A percentile compares a stretch with the other conserved stretches of the same genome.
phyloP scores from a whole-genome alignment of 805 yeast genomes.

The Kazachstania taianensis region DNA sequence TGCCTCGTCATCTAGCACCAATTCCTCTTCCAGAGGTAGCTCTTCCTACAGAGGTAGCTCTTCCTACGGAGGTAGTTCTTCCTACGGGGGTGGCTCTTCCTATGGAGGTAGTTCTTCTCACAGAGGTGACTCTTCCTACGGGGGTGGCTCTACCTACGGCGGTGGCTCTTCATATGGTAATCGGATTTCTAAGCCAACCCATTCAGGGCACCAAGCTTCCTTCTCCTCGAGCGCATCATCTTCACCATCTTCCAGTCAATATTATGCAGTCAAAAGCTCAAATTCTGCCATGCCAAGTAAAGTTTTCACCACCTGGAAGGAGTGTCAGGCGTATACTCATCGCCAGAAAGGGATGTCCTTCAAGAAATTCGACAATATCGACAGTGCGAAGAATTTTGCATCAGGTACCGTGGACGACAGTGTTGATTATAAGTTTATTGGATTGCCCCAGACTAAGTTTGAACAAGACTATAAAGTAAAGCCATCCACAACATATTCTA shows the following conservation, averaged over 20 bases:
- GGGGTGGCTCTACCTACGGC: background rate
- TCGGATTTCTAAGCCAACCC: background rate
- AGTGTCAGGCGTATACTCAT: slow-evolving; percentile 24
- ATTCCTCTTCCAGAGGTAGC: background rate
- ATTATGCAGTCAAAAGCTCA: slow-evolving; percentile 29
- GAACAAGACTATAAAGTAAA: slow-evolving; percentile 4
- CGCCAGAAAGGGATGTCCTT: slow-evolving; percentile 32
- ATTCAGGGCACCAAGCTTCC: background rate
- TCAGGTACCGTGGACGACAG: slow-evolving; percentile 10
- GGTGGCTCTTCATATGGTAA: background rate
- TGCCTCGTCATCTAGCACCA: background rate
- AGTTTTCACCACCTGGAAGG: slow-evolving; percentile 27
- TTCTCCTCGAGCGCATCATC: background rate
- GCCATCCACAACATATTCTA: background rate
- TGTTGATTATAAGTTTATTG: slow-evolving; percentile 17
- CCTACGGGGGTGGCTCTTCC: slow-evolving; percentile 1
- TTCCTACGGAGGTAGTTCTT: background rate
- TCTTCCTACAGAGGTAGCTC: background rate
- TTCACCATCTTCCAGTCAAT: slow-evolving; percentile 3
- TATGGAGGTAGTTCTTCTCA: background rate
- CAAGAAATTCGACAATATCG: slow-evolving; percentile 32
- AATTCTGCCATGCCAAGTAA: slow-evolving; percentile 18
- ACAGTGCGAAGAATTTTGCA: slow-evolving; percentile 29
- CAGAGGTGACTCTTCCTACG: background rate
- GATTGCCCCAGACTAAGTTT: slow-evolving; percentile 11